Base-by-base conservation (phyloP, 768 basidiomycete species). In the Rhizopogon rudus region DNA sequence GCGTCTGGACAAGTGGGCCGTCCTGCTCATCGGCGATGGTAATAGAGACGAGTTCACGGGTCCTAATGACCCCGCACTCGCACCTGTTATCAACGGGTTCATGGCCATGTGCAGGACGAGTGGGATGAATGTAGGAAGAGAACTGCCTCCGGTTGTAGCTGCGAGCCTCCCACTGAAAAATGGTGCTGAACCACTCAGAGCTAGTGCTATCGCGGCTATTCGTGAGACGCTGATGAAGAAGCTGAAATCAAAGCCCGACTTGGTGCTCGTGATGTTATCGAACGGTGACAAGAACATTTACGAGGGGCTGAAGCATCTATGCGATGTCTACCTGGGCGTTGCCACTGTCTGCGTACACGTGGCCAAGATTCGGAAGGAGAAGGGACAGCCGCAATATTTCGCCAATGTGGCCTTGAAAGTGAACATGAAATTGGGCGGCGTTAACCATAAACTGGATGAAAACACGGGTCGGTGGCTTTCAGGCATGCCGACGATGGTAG, bases 261-360 rank as follows among this genome's bases (percentile, higher is more conserved):
- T 82, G 44, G 52, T 82, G 33, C 60, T 81, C 52, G 76, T 82
- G 51, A 71, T 81, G 58, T 66, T 81, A 16, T 72, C 80, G 25
- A 77, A 64, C 57, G 62, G 70, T 16, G 80, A 81, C 63, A 75
- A 76, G 53, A 71, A 75, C 31, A 56, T 81, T 53, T 81, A 83
- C 57, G 73, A 77, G 17, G 78, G 80, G 0, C 60, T 81, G 59
- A 82, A 83, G 64, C 74, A 77, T 33, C 71, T 81, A 40, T 79
- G 77, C 60, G 81, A 82, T 46, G 72, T 78, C 51, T 75, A 61
- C 54, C 65, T 82, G 33, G 79, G 77, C 46, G 74, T 75, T 6
- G 62, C 82, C 9, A 88, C 86, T 13, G 82, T 91, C 5, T 93
- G 90, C 59, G 87, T 87, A 12, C 89, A 90, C 54, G 73, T 82